These are phyloP conservation scores for Aspergillus sp. DNA, from an alignment of 2,329 filamentous ascomycete genomes.

Conservation along the genomic window DNA sequence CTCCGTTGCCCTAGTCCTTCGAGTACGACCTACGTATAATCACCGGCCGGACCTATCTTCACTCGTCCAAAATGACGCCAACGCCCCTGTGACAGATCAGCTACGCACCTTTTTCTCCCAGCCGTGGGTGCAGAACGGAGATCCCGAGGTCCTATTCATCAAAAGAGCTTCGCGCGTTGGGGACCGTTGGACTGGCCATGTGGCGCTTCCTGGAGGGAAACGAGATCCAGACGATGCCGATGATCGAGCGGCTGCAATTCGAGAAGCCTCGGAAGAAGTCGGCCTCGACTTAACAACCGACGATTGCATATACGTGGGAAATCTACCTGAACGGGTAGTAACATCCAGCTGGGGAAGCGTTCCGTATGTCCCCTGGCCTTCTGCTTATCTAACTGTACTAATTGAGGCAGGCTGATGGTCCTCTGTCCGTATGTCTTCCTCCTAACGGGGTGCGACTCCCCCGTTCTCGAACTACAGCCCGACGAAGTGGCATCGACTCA, in stretches of 20 bases:
- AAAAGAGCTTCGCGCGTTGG: conserved; percentile 65
- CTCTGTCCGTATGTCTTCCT: conserved; percentile 69
- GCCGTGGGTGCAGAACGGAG: conserved; percentile 64
- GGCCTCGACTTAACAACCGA: conserved; percentile 58
- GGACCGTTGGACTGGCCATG: conserved; percentile 69
- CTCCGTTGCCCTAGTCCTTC: conserved; percentile 65
- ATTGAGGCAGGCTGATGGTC: conserved; percentile 59
- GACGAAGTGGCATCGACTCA: conserved; percentile 68
- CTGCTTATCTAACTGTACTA: conserved; percentile 10
- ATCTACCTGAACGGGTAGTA: conserved; percentile 65
- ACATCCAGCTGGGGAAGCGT: conserved; percentile 66
- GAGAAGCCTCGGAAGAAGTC: conserved; percentile 67
- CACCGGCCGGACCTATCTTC: conserved; percentile 48
- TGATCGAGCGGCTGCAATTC: conserved; percentile 61
- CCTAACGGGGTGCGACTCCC: conserved; percentile 56
- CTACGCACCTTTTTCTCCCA: conserved; percentile 62
- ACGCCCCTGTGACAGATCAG: conserved; percentile 37
- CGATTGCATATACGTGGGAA: conserved; percentile 54
- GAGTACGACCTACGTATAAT: conserved; percentile 58
- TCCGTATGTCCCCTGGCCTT: conserved; percentile 43
- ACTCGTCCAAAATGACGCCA: conserved; percentile 19
- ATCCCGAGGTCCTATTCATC: conserved; percentile 70
- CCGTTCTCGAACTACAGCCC: conserved; percentile 63
- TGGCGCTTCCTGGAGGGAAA: conserved; percentile 68
- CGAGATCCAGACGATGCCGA: conserved; percentile 64